These are phyloP conservation scores for Petunia axillaris DNA, from an alignment of 257 asterid genomes.

Conservation along the genomic window DNA sequence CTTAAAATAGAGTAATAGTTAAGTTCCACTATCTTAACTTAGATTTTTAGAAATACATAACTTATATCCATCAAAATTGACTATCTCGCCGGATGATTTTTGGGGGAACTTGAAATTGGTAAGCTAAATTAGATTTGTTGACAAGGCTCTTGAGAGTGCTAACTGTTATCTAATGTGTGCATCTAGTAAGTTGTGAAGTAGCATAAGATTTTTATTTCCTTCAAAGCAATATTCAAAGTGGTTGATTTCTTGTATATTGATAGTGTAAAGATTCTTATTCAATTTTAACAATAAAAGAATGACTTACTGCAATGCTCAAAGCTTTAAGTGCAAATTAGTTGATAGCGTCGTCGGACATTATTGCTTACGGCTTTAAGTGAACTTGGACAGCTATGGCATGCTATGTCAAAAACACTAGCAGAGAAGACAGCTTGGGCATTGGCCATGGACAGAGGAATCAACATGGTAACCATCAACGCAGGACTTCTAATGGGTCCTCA, in stretches of 20 bases:
- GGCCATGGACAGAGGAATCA: conserved; percentile 91
- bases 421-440: conserved; percentile 93
- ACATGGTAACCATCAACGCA: conserved; percentile 74
- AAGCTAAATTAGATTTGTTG: too few species aligned
- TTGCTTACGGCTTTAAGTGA: background rate
- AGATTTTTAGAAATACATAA: too few species aligned
- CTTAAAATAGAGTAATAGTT: too few species aligned
- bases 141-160: too few species aligned
- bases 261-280: background rate
- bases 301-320: background rate
- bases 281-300: background rate
- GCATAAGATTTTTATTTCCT: too few species aligned
- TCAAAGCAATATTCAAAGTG: too few species aligned
- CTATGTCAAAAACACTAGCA: conserved; percentile 71
- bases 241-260: background rate
- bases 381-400: conserved; percentile 75
- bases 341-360: background rate
- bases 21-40: too few species aligned
- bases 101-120: background rate
- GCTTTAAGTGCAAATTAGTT: background rate
- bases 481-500: conserved; percentile 71
- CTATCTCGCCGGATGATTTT: background rate
- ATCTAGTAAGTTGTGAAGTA: too few species aligned
- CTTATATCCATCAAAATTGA: background rate
- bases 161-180: too few species aligned